Base-by-base conservation (phyloP, 192 early-diverging fungal genomes). In the Rhizophagus sp. region DNA sequence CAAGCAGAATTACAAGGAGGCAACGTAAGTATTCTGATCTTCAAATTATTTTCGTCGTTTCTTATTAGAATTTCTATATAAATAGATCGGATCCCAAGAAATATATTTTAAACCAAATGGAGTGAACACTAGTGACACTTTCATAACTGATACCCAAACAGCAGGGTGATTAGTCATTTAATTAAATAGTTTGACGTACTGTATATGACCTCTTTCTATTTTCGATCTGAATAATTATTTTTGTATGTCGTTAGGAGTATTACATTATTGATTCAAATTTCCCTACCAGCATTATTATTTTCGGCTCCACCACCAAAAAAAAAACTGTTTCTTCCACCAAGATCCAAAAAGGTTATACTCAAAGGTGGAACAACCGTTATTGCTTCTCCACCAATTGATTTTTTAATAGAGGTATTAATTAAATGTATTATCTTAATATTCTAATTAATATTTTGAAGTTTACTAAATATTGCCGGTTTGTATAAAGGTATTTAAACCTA, bases 251-350 rank as follows among this genome's bases (percentile, higher is more conserved):
- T 24, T 62, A 79, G 78, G 47, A 79, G 78, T 33, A 85, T 86
- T 50, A 76, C 84, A 8, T 74, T 86, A 44, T 65, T 86, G 50
- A 84, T 86, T 50, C 85, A 86, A 33, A 63, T 80, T 13, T 50
- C 79, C 1, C 72, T 86, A n/a, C 85, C 86, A 5, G 66, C 81
- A 4, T 50, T 86, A n/a, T 34, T 86, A 9, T 87, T 85, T 66
- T 71, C 79, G 6, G 44, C 81, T 4, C 50, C 77, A n/a, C 41
- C 79, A 15, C 49, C 75, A 36, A 36, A 27, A 24, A 36, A n/a
- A 34, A 25, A 36, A 7, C 12, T 80, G 25, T 50, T 24, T 24
- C 19, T 64, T 24, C 47, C 70, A 22, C 63, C 65, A 17, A 25
- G 22, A 70, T 41, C 69, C 10, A 65, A 63, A n/a, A 73, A 73